Conservation (phyloP, 305 asterid species). For the Solanum chacoense region DNA sequence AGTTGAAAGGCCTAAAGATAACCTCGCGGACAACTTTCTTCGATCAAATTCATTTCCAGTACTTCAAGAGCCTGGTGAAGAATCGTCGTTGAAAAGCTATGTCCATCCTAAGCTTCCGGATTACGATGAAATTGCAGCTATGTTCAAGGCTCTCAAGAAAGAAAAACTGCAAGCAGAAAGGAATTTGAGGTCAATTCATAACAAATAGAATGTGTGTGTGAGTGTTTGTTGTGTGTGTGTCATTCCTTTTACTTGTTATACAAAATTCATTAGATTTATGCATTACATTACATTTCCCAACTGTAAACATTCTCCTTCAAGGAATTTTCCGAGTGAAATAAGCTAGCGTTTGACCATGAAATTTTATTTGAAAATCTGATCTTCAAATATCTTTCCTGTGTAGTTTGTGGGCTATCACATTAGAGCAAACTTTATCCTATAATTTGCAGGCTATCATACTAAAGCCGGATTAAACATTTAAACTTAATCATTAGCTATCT, state of each 20-base stretch:
- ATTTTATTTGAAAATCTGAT: neutral
- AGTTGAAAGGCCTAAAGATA: constrained; percentile 23
- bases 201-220: neutral
- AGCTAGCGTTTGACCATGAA: neutral
- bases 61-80: neutral
- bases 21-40: constrained; percentile 3
- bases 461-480: too few relatives aligned
- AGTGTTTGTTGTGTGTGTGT: neutral
- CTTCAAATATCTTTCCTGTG: neutral
- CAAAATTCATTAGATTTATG: neutral
- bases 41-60: constrained; percentile 40
- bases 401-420: too few relatives aligned
- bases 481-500: too few relatives aligned
- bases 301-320: neutral
- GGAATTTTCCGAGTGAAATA: neutral
- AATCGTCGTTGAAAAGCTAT: constrained; percentile 9
- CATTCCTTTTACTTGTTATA: neutral
- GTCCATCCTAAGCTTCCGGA: constrained; percentile 91
- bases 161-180: constrained; percentile 14
- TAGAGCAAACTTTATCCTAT: neutral
- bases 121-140: constrained; percentile 66
- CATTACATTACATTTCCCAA: neutral
- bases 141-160: constrained; percentile 58
- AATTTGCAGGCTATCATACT: too few relatives aligned
- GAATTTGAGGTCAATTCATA: neutral